Conservation (phyloP, 768 basidiomycete species). For the Serendipita sp. region DNA sequence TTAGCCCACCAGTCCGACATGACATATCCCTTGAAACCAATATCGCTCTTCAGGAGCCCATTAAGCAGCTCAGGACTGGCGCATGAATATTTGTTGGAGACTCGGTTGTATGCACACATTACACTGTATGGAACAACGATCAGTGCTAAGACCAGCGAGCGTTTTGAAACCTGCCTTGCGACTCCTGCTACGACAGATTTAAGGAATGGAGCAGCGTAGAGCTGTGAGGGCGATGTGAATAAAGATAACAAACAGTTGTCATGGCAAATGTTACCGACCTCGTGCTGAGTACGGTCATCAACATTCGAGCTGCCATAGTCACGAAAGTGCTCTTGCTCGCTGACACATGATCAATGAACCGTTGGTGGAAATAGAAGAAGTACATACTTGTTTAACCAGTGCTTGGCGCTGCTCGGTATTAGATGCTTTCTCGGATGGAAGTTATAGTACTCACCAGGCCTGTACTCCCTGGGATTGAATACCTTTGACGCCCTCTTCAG, state of each 20-base stretch:
- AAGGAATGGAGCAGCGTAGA: constrained; percentile 13
- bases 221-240: no score
- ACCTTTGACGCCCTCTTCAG: constrained; percentile 14
- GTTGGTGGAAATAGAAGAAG: not conserved
- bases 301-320: constrained; percentile 9
- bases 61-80: constrained; percentile 20
- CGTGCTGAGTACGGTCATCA: constrained; percentile 15
- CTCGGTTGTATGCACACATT: constrained; percentile 7
- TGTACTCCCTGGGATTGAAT: constrained; percentile 14
- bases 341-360: not conserved
- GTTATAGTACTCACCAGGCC: constrained; percentile 4
- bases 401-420: constrained; percentile 11
- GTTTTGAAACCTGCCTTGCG: constrained; percentile 5
- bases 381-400: constrained; percentile 11
- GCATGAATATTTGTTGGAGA: constrained; percentile 21
- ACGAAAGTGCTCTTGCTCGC: constrained; percentile 12
- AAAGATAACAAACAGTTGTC: no score
- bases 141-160: not conserved
- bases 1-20: constrained; percentile 20
- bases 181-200: constrained; percentile 12
- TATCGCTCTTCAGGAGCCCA: constrained; percentile 21
- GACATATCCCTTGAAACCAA: constrained; percentile 22
- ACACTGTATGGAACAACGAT: not conserved
- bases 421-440: no score
- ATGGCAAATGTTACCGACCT: constrained; percentile 1